Base-by-base conservation (phyloP, 805 yeast species). In the Spathaspora sp. region DNA sequence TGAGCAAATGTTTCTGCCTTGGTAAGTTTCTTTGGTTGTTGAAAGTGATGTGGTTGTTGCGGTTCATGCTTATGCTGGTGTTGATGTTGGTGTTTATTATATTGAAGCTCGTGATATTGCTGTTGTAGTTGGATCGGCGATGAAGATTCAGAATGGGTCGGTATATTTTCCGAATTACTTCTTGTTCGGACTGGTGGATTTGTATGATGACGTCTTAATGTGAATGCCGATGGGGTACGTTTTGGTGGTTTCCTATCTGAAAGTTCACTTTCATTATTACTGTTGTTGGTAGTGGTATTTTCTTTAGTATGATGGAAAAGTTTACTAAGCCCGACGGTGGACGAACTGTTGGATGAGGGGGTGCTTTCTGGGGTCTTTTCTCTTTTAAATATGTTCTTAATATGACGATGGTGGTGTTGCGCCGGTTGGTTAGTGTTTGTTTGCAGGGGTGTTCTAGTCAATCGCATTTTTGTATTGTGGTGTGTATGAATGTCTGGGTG, bases 1-100 rank as follows among this genome's bases (percentile, higher is more conserved):
- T 71, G 75, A 20, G 69, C 67, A 53, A 68, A 47, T 1, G 78
- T 72, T 52, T 73, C 75, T 2, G 73, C 75, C 49, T 62, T 64
- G 20, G 63, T 47, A 14, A 63, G 51, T 43, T 60, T 59, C 44
- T 57, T 56, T 1, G 55, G 53, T 4, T 14, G 49, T 2, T 35
- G 47, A 18, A 31, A 23, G 23, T 31, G 51, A 31, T 8, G 38
- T 12, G n/a, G 45, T 2, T 11, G 18, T 14, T 38, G 19, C 14
- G n/a, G 20, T 3, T 18, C 43, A n/a, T 38, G 44, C 10, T 16
- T 8, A 7, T 40, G 46, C 23, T 29, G 11, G 20, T 8, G 38
- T 10, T 40, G 40, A 10, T 12, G 20, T 1, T 23, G 31, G 23
- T 26, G 32, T n/a, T 18, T 42, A 7, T 8, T 40, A 7, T 40